phyloP scores from a whole-genome alignment of 2,329 filamentous ascomycete species.

The Nigrograna mackinnonii region DNA sequence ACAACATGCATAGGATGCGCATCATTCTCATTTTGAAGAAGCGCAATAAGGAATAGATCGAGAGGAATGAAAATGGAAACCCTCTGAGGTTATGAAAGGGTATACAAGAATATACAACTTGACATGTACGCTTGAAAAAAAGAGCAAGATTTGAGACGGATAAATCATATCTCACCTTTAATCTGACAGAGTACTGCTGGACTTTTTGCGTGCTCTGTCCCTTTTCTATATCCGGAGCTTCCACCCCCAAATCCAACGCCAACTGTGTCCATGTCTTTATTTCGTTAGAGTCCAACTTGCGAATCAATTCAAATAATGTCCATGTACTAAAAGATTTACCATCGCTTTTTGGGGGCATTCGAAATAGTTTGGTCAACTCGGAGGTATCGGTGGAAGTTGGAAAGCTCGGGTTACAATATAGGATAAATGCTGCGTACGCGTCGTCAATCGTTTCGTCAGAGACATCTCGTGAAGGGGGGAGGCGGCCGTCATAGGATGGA shows the following conservation, averaged over 20 bases:
- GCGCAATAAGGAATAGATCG: no score
- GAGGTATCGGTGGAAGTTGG: conserved; percentile 69
- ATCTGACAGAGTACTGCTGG: conserved; percentile 87
- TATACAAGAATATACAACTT: no score
- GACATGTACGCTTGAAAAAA: background rate
- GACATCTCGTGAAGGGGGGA: conserved; percentile 69
- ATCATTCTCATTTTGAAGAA: no score
- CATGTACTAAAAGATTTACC: conserved; percentile 84
- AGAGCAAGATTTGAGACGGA: conserved; percentile 5
- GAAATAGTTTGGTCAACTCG: conserved; percentile 75
- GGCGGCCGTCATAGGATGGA: conserved; percentile 48
- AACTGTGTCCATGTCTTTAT: conserved; percentile 93
- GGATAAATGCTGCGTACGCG: conserved; percentile 81
- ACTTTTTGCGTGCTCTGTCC: conserved; percentile 92
- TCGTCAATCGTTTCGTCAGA: conserved; percentile 74
- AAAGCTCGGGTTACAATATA: conserved; percentile 88
- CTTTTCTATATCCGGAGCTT: conserved; percentile 78
- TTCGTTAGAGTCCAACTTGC: conserved; percentile 76
- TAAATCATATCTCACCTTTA: conserved; percentile 67
- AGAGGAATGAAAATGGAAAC: conserved; percentile 1
- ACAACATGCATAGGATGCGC: no score
- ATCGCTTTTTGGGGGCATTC: conserved; percentile 80
- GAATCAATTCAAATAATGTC: conserved; percentile 75
- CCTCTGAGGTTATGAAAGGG: conserved; percentile 1
- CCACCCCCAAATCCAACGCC: conserved; percentile 84